Conservation (phyloP, 495 filamentous ascomycete species). For the Platismatia glauca region DNA sequence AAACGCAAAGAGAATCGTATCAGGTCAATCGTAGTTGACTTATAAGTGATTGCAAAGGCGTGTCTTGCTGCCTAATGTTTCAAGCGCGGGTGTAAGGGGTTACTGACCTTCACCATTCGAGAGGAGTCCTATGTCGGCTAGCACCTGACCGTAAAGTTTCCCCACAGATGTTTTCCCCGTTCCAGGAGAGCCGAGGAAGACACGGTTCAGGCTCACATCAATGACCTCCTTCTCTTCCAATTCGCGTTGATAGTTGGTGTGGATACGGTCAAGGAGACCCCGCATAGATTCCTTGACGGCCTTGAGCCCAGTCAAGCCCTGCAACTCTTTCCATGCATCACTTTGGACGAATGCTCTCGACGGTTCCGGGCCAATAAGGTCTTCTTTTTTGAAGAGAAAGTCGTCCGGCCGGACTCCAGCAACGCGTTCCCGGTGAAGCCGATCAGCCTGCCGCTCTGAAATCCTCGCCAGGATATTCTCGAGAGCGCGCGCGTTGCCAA, state of each 20-base stretch:
- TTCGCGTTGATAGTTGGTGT: constrained; percentile 54
- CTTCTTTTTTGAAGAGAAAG: constrained; percentile 46
- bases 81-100: no score
- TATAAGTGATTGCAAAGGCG: no score
- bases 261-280: constrained; percentile 48
- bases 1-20: no score
- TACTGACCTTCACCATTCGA: constrained; percentile 52
- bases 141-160: constrained; percentile 59
- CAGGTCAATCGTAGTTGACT: no score
- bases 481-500: constrained; percentile 63
- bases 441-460: constrained; percentile 46
- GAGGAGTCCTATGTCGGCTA: constrained; percentile 52
- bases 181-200: constrained; percentile 62
- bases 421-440: constrained; percentile 39
- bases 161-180: constrained; percentile 74
- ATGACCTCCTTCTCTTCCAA: constrained; percentile 47
- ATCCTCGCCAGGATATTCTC: constrained; percentile 51
- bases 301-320: constrained; percentile 50
- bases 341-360: constrained; percentile 39
- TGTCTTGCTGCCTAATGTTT: no score
- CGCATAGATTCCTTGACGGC: constrained; percentile 54
- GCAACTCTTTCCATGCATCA: constrained; percentile 50
- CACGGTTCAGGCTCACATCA: constrained; percentile 55
- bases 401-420: constrained; percentile 34
- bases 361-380: constrained; percentile 61